Conservation (phyloP, 2,329 filamentous ascomycete genomes). For the Colletotrichum sp. region DNA sequence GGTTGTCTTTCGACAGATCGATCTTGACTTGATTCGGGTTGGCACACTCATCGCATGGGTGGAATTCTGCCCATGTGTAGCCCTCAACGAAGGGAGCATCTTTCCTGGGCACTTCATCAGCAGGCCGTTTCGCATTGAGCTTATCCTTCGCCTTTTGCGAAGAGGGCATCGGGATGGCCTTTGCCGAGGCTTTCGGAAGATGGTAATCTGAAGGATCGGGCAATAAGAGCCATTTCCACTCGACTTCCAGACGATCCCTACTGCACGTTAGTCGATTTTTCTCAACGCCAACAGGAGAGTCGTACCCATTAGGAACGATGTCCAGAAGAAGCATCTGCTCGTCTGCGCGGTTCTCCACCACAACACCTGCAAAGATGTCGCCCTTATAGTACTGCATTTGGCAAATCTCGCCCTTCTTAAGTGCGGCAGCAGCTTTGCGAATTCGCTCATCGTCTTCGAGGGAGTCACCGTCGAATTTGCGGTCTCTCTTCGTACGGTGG, state of each 20-base stretch:
- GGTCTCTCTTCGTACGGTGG: conserved; percentile 86
- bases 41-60: conserved; percentile 57
- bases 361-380: conserved; percentile 89
- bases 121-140: conserved; percentile 69
- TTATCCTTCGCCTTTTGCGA: conserved; percentile 68
- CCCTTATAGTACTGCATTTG: conserved; percentile 85
- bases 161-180: conserved; percentile 73
- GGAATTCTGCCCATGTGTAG: conserved; percentile 82
- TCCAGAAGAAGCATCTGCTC: conserved; percentile 83
- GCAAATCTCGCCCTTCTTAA: conserved; percentile 78
- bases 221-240: conserved; percentile 85
- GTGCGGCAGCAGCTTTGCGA: conserved; percentile 67
- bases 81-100: conserved; percentile 72
- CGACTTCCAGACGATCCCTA: conserved; percentile 77
- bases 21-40: conserved; percentile 71
- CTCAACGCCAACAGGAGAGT: conserved; percentile 25
- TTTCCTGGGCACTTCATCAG: conserved; percentile 67
- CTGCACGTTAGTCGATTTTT: conserved; percentile 43
- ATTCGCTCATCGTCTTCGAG: conserved; percentile 76
- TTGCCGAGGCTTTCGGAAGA: conserved; percentile 75
- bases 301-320: conserved; percentile 83
- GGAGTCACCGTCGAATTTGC: conserved; percentile 70
- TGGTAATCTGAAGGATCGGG: conserved; percentile 73
- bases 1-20: conserved; percentile 72
- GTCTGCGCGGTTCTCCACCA: conserved; percentile 80